Evolutionary conservation across 108 stramenopile species (phyloP).

Genomic region (Chaetoceros tenuissimus): DNA sequence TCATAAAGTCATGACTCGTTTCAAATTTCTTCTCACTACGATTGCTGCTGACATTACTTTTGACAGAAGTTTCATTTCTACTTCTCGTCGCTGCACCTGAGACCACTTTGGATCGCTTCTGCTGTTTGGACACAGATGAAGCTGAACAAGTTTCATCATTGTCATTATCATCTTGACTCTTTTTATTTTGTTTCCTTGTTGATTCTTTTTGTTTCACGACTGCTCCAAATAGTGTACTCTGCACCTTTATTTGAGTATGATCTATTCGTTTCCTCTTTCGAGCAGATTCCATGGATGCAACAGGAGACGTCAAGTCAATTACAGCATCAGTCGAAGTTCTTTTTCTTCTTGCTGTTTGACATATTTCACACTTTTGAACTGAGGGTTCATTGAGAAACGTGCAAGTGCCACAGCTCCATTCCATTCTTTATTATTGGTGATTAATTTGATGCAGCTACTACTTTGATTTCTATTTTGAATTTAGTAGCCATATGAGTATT

Average conservation of each 20-base stretch:
- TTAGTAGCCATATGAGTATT: too few species aligned
- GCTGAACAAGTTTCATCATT: not conserved
- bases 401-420: not conserved
- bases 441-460: too few species aligned
- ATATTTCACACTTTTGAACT: not conserved
- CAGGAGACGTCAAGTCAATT: not conserved
- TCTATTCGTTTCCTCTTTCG: too few species aligned
- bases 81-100: not conserved
- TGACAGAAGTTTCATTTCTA: not conserved
- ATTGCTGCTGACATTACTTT: not conserved
- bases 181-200: not conserved
- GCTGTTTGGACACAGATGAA: not conserved
- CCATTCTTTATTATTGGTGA: too few species aligned
- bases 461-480: too few species aligned
- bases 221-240: too few species aligned
- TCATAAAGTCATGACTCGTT: not conserved
- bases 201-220: too few species aligned
- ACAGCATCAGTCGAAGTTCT: not conserved
- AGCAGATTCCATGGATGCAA: not conserved
- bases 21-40: too few species aligned
- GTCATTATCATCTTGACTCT: not conserved
- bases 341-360: not conserved
- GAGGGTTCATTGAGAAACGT: not conserved
- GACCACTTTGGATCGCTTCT: not conserved
- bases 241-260: too few species aligned